Percentiles rank a stretch among this genome's conserved stretches.
These are phyloP conservation scores for Petunia secreta DNA, from an alignment of 257 asterid species.

Conservation along the genomic window DNA sequence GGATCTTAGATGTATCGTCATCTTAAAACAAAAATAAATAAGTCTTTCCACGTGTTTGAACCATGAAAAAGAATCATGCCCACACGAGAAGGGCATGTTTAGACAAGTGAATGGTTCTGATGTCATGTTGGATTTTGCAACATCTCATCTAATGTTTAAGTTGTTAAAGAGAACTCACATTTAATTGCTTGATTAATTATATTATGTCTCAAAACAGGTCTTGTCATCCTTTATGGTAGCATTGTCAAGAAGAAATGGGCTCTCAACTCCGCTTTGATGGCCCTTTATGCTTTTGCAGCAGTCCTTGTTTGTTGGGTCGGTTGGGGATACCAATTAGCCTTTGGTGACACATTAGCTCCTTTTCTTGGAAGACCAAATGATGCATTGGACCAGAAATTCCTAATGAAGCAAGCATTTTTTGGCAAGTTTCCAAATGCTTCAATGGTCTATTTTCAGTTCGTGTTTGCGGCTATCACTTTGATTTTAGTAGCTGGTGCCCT, in stretches of 20 bases:
- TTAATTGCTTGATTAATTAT: neutral
- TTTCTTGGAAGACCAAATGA: conserved; percentile 58
- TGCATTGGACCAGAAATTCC: conserved; percentile 54
- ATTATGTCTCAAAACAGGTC: conserved; percentile 41
- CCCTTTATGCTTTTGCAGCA: conserved; percentile 76
- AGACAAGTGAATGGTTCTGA: neutral
- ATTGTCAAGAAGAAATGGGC: conserved; percentile 91
- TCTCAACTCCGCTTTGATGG: conserved; percentile 83
- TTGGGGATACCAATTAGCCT: conserved; percentile 75
- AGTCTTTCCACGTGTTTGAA: neutral
- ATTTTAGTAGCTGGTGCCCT: conserved; percentile 72
- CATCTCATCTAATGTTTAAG: neutral
- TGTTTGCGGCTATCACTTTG: conserved; percentile 78
- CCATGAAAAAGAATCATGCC: neutral
- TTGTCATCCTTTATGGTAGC: conserved; percentile 74
- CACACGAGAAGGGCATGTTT: neutral
- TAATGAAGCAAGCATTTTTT: conserved; percentile 38
- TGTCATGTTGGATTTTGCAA: neutral
- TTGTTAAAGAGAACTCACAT: neutral
- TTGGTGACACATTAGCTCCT: conserved; percentile 51
- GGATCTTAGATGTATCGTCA: too few species aligned
- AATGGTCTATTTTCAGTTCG: conserved; percentile 82
- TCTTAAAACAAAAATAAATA: too few species aligned
- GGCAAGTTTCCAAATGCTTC: conserved; percentile 64
- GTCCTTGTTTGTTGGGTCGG: conserved; percentile 82